Evolutionary conservation across 2,329 filamentous ascomycete genomes (phyloP).

Genomic region (Verticillium nubilum): DNA sequence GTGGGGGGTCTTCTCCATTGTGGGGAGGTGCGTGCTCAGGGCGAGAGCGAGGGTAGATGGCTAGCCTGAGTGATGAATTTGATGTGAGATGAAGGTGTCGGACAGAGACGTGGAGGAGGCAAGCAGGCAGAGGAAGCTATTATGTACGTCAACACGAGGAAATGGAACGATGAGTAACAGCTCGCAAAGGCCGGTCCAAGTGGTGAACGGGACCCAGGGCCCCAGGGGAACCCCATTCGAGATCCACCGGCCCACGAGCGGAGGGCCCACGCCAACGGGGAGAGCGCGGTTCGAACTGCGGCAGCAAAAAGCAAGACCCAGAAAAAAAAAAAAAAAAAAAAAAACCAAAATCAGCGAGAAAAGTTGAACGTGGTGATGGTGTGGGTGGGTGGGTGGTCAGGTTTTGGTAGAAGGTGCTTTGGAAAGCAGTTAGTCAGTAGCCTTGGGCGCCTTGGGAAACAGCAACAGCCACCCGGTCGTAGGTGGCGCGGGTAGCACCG

Average conservation of each 20-base stretch:
- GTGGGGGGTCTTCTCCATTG: not conserved
- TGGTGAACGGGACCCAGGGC: not conserved
- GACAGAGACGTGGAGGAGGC: not conserved
- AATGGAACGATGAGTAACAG: not conserved
- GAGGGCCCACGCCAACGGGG: not conserved
- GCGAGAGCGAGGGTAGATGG: not conserved
- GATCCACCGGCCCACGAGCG: not conserved
- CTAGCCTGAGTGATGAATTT: not conserved
- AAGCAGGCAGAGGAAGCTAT: not conserved
- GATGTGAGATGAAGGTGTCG: not conserved
- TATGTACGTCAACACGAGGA: not conserved
- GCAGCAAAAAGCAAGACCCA: not conserved
- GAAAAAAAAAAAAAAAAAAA: no score
- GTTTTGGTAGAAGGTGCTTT: no score
- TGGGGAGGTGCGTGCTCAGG: not conserved
- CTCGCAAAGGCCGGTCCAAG: not conserved
- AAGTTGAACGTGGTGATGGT: no score
- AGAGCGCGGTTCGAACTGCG: not conserved
- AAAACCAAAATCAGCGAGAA: no score
- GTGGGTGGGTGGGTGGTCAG: no score
- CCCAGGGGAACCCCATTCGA: no score
- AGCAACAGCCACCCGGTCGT: no score
- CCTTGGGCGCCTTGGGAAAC: no score
- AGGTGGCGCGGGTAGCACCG: no score
- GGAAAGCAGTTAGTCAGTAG: no score